Conservation (phyloP, 768 basidiomycete genomes). For the Suillus variegatus region DNA sequence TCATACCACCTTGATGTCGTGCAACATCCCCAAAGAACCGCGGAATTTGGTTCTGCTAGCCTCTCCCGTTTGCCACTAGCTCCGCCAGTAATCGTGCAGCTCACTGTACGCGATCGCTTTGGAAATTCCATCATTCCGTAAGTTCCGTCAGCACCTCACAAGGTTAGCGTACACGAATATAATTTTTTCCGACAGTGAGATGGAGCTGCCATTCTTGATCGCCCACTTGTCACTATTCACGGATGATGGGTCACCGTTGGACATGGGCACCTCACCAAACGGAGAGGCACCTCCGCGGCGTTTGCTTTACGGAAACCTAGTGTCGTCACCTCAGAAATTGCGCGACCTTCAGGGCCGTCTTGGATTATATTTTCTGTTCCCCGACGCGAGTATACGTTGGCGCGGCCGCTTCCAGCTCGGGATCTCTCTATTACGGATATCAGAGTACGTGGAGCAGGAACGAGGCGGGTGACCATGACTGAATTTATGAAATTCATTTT, state of each 20-base stretch:
- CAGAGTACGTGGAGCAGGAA: slow-evolving; percentile 55
- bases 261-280: slow-evolving; percentile 58
- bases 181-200: slow-evolving; percentile 55
- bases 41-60: slow-evolving; percentile 75
- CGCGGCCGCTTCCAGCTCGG: slow-evolving; percentile 76
- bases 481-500: slow-evolving; percentile 17
- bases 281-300: slow-evolving; percentile 49
- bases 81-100: slow-evolving; percentile 80
- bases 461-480: slow-evolving; percentile 14
- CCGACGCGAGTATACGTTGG: slow-evolving; percentile 85
- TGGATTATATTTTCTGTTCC: slow-evolving; percentile 88
- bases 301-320: slow-evolving; percentile 82
- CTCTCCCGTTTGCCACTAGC: slow-evolving; percentile 82
- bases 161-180: slow-evolving; percentile 20
- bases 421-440: slow-evolving; percentile 71
- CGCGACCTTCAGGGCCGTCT: slow-evolving; percentile 78
- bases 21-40: slow-evolving; percentile 81
- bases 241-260: slow-evolving; percentile 65
- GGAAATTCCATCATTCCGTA: slow-evolving; percentile 80
- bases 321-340: slow-evolving; percentile 78
- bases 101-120: slow-evolving; percentile 70
- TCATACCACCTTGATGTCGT: slow-evolving; percentile 82
- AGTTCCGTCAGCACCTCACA: slow-evolving; percentile 38
- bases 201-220: slow-evolving; percentile 85
- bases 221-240: slow-evolving; percentile 79